A percentile compares a stretch with the other conserved stretches of the same genome.
phyloP scores from a whole-genome alignment of 148 eudicot genomes.

The Camellia japonica region DNA sequence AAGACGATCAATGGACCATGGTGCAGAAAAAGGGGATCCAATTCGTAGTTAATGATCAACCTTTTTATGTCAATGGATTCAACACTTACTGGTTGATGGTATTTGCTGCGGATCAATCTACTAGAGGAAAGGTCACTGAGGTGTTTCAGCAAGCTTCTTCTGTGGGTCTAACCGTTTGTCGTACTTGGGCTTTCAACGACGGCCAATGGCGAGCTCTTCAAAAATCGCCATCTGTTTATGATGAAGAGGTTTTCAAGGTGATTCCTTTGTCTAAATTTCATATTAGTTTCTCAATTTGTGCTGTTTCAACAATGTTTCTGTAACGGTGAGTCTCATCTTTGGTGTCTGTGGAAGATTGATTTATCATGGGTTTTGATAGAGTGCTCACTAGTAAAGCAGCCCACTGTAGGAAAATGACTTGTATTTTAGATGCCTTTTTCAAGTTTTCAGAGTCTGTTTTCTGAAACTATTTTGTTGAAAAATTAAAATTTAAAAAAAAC shows the following conservation, averaged over 20 bases:
- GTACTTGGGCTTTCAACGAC: constrained; percentile 96
- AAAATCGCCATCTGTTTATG: constrained; percentile 74
- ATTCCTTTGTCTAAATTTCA: neutral
- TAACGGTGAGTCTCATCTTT: too few relatives aligned
- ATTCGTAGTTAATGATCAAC: constrained; percentile 51
- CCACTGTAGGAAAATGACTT: neutral
- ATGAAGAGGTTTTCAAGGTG: constrained; percentile 88
- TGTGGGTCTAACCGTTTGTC: constrained; percentile 74
- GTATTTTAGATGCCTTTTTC: neutral
- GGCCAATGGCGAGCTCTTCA: constrained; percentile 90
- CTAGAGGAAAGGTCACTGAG: constrained; percentile 72
- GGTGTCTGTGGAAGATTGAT: neutral
- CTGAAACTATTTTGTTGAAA: too few relatives aligned
- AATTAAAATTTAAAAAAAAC: too few relatives aligned
- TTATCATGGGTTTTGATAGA: neutral
- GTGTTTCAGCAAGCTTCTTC: constrained; percentile 76
- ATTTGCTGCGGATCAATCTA: constrained; percentile 74
- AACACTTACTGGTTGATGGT: constrained; percentile 97
- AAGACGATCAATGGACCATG: constrained; percentile 65
- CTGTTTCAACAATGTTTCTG: neutral
- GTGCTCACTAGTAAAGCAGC: neutral
- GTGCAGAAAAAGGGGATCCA: constrained; percentile 75
- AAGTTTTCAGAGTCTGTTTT: too few relatives aligned
- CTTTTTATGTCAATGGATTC: constrained; percentile 88
- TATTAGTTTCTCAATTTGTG: neutral